These are phyloP conservation scores for Penicillium sp. DNA, from an alignment of 2,329 filamentous ascomycete species.

Conservation along the genomic window DNA sequence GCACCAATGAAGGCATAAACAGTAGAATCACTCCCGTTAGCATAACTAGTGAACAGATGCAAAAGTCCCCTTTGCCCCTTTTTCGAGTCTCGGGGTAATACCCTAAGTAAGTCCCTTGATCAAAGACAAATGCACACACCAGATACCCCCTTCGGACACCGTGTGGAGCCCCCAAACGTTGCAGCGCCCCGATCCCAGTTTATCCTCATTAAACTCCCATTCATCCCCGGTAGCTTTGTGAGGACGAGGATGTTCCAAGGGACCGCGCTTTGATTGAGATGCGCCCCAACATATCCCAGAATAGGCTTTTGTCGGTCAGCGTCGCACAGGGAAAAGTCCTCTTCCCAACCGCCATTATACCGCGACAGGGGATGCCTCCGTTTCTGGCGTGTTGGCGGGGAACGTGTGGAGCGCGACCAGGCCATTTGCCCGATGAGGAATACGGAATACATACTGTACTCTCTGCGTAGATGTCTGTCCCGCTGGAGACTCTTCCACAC, in stretches of 20 bases:
- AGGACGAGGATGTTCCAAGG: not conserved
- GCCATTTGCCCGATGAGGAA: not conserved
- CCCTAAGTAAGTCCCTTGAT: too few species aligned
- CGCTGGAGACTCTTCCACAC: too few species aligned
- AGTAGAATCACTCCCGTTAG: too few species aligned
- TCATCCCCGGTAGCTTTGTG: not conserved
- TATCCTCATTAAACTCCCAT: conserved; percentile 9
- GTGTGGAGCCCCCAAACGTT: conserved; percentile 1
- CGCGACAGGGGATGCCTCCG: conserved; percentile 12
- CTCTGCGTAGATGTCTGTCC: too few species aligned
- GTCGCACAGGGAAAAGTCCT: not conserved
- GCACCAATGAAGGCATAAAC: not conserved
- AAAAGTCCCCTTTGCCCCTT: conserved; percentile 8
- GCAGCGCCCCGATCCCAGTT: not conserved
- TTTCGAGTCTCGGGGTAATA: conserved; percentile 4
- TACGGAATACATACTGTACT: not conserved
- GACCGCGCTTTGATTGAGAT: conserved; percentile 6
- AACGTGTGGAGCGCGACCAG: not conserved
- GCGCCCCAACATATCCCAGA: not conserved
- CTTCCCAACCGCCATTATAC: conserved; percentile 8
- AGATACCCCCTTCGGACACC: not conserved
- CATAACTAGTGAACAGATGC: not conserved
- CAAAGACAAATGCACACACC: not conserved
- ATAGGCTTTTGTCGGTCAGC: conserved; percentile 7
- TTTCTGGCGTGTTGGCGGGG: conserved; percentile 2